Evolutionary conservation across 805 yeast genomes (phyloP).

Genomic region (Komagataella kurtzmanii): DNA sequence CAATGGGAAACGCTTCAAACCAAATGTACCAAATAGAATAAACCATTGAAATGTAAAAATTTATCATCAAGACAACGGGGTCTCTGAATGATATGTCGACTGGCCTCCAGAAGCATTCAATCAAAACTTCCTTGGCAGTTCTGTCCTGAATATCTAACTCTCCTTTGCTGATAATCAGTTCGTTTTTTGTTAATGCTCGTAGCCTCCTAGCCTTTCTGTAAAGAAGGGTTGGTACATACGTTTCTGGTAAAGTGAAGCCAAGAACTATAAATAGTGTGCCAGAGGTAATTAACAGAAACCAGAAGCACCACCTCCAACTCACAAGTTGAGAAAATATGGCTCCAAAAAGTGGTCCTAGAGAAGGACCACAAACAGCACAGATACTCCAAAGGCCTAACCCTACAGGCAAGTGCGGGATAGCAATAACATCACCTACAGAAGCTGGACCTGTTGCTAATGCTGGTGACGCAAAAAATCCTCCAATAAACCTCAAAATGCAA

Average conservation of each 20-base stretch:
- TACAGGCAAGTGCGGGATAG: conserved; percentile 26
- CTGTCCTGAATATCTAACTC: background rate
- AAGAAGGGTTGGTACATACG: background rate
- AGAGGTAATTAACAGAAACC: conserved; percentile 31
- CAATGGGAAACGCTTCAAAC: conserved; percentile 52
- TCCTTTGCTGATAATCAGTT: background rate
- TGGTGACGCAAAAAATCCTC: conserved; percentile 45
- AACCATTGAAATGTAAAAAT: conserved; percentile 34
- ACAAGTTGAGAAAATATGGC: conserved; percentile 31
- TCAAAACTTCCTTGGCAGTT: conserved; percentile 9
- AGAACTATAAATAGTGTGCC: conserved; percentile 19
- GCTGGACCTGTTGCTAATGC: conserved; percentile 48
- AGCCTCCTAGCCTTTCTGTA: background rate
- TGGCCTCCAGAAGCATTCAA: conserved; percentile 32
- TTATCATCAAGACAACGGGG: conserved; percentile 42
- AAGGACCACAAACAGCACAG: conserved; percentile 42
- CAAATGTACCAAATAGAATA: conserved; percentile 42
- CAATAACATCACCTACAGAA: conserved; percentile 34
- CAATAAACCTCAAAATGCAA: conserved; percentile 33
- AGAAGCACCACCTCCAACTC: conserved; percentile 40
- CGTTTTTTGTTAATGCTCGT: background rate
- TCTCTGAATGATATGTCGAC: conserved; percentile 33
- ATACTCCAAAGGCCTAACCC: conserved; percentile 39
- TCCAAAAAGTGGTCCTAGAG: conserved; percentile 44
- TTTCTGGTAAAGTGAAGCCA: background rate